Conservation (phyloP, 768 basidiomycete genomes). For the Lanmaoa pseudosensibilis region DNA sequence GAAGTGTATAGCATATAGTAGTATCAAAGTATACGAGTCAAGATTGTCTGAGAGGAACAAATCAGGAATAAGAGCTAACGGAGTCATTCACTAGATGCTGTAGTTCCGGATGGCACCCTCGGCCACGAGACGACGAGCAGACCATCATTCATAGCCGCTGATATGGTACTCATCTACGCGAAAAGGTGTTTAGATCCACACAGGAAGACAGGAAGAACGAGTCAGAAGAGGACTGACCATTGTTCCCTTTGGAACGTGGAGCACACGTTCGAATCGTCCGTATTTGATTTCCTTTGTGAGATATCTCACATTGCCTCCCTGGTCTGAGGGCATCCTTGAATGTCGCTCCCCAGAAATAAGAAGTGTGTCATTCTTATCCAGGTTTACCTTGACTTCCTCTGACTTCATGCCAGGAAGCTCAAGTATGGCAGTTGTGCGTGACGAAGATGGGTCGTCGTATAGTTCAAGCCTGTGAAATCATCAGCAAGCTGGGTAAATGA, state of each 20-base stretch:
- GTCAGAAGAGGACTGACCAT: conserved; percentile 27
- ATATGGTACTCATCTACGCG: conserved; percentile 36
- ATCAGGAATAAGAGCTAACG: background rate
- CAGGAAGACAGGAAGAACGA: conserved; percentile 3
- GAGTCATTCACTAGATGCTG: conserved; percentile 9
- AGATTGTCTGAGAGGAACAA: background rate
- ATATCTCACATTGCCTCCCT: conserved; percentile 22
- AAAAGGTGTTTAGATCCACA: background rate
- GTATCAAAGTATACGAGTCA: background rate
- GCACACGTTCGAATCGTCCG: conserved; percentile 38
- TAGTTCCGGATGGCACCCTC: conserved; percentile 20
- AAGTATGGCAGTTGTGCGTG: conserved; percentile 35
- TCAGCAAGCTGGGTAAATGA: conserved; percentile 13
- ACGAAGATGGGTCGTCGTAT: conserved; percentile 36
- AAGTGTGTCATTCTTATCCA: conserved; percentile 32
- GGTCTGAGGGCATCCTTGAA: conserved; percentile 15
- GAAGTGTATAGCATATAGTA: conserved; percentile 11
- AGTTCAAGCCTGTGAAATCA: conserved; percentile 36
- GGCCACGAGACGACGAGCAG: conserved; percentile 43
- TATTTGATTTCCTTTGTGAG: conserved; percentile 41
- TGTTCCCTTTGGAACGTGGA: conserved; percentile 38
- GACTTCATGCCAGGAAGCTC: conserved; percentile 42
- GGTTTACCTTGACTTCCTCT: conserved; percentile 35
- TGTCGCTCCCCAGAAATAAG: conserved; percentile 38
- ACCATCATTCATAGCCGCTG: conserved; percentile 41